Evolutionary conservation across 352 stramenopile genomes (phyloP), one percentile per base, ranked within the genome.

Genomic region (Phytophthora idaei): DNA sequence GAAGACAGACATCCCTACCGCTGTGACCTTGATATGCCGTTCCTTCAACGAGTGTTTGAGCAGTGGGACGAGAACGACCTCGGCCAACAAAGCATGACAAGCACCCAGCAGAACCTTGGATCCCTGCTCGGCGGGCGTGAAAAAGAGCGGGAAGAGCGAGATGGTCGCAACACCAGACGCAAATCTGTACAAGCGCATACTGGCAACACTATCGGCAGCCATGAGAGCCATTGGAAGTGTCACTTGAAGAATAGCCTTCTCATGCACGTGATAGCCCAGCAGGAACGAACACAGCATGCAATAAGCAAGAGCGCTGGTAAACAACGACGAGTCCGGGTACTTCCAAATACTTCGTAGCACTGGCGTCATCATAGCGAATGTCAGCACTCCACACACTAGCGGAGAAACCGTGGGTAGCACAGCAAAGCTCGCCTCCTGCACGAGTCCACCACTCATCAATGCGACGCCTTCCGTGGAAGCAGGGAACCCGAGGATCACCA

Each of bases 231-330:
- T 64, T 0, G 87, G 87, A 7, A 95, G 62, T 17, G 80, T 83
- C n/a, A 93, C 87, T 49, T 94, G 85, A 7, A 99, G 80, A 49
- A 99, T 98, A 8, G 97, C 97, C 77, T 99, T 99, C 85, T 99
- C 98, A 69, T 99, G 98, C n/a, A 99, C 97, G 79, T 99, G 98
- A 71, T 98, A 99, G 21, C 96, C 97, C 25, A 99, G 69, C 74
- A 99, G 90, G 81, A 99, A 99, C 9, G 92, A 89, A 61, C 88
- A 98, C 46, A 98, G 80, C 73, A 97, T 97, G 68, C 82, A 97
- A 68, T 97, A 98, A 12, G 89, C 82, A 31, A 94, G 73, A 17
- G 86, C 86, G 28, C 73, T 89, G 50, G 90, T 93, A 61, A 94
- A 95, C 5, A 93, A 64, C 28, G 81, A 89, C 55, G 88, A 83